These are phyloP conservation scores for Eutrema salsugineum DNA, from an alignment of 441 rosid species.

Conservation along the genomic window DNA sequence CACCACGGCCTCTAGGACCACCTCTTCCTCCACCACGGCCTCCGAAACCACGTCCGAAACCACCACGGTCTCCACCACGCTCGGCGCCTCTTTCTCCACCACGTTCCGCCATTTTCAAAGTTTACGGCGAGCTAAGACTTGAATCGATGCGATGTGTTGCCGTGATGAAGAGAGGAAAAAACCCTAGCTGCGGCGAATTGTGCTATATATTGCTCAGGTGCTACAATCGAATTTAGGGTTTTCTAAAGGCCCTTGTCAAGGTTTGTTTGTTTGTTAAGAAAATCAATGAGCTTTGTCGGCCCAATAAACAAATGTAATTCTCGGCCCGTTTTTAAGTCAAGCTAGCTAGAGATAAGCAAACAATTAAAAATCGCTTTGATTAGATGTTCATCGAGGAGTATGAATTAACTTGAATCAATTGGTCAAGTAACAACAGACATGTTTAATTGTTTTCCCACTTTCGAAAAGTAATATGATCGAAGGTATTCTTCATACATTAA, in stretches of 20 bases:
- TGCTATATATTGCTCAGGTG: conserved; percentile 6
- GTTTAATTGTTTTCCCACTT: no score
- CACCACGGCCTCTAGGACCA: conserved; percentile 58
- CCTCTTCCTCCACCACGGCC: conserved; percentile 55
- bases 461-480: no score
- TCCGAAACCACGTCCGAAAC: conserved; percentile 47
- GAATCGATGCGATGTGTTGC: background rate
- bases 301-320: background rate
- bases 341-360: background rate
- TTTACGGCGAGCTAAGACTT: background rate
- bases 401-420: background rate
- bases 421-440: background rate
- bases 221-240: conserved; percentile 17
- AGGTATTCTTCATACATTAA: background rate
- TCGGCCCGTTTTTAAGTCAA: background rate
- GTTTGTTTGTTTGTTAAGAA: background rate
- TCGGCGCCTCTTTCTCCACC: conserved; percentile 34
- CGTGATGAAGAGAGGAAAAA: background rate
- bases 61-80: conserved; percentile 48
- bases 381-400: background rate
- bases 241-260: background rate
- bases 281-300: background rate
- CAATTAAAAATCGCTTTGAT: no score
- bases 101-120: conserved; percentile 29
- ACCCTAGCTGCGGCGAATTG: background rate